Evolutionary conservation across 2,329 filamentous ascomycete genomes (phyloP).

Genomic region (Aspergillus pseudoviridinutans): DNA sequence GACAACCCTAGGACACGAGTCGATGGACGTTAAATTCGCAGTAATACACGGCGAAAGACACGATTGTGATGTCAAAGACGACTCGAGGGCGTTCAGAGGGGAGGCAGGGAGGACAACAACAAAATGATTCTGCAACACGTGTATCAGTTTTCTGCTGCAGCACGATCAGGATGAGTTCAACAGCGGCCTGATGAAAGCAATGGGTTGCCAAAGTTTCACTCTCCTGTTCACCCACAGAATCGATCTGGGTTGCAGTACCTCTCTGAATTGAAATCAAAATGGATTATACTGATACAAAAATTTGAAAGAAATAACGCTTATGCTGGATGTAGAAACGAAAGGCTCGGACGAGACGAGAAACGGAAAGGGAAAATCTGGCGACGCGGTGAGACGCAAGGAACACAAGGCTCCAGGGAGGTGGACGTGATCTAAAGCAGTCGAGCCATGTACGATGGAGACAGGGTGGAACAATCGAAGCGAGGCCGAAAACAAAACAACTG

Average conservation of each 20-base stretch:
- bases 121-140: conserved; percentile 19
- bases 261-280: conserved; percentile 23
- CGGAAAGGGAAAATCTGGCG: conserved; percentile 21
- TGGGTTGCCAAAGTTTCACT: background rate
- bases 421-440: conserved; percentile 24
- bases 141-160: conserved; percentile 21
- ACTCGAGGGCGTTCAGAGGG: conserved; percentile 13
- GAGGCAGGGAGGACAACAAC: conserved; percentile 17
- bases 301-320: conserved; percentile 20
- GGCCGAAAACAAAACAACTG: conserved; percentile 5
- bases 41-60: conserved; percentile 1
- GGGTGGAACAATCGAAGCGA: conserved; percentile 4
- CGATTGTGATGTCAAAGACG: conserved; percentile 14
- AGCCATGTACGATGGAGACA: conserved; percentile 30
- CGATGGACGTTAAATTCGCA: conserved; percentile 7
- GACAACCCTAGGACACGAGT: conserved; percentile 11
- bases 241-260: conserved; percentile 21
- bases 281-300: conserved; percentile 32
- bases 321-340: conserved; percentile 19
- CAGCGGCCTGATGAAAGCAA: conserved; percentile 6
- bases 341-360: conserved; percentile 24
- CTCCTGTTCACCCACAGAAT: background rate
- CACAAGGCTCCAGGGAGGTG: conserved; percentile 24
- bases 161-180: conserved; percentile 10
- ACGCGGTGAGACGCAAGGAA: conserved; percentile 25